phyloP scores from a whole-genome alignment of 2,329 filamentous ascomycete species.

The Calonectria naviculata region DNA sequence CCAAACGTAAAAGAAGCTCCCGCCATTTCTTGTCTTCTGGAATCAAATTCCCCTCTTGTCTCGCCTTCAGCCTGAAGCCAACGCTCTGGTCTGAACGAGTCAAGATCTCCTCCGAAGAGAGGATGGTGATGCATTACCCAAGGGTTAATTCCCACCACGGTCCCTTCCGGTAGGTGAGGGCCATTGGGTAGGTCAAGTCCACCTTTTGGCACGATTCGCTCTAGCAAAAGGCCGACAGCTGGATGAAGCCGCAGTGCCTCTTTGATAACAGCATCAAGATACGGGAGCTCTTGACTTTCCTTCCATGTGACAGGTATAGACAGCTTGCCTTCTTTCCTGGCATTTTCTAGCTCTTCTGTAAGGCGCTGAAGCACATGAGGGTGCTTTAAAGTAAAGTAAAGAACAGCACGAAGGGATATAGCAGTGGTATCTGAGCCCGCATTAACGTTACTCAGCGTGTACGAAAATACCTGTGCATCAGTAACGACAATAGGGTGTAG shows the following conservation, averaged over 20 bases:
- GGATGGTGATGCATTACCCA: slow-evolving; percentile 76
- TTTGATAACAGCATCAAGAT: slow-evolving; percentile 82
- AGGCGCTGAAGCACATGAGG: slow-evolving; percentile 72
- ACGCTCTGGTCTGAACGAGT: slow-evolving; percentile 74
- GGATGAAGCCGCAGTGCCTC: slow-evolving; percentile 82
- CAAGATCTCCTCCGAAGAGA: slow-evolving; percentile 76
- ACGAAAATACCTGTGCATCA: slow-evolving; percentile 69
- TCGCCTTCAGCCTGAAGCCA: slow-evolving; percentile 61
- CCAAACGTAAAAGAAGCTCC: slow-evolving; percentile 66
- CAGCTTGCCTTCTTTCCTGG: slow-evolving; percentile 53
- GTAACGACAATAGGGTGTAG: slow-evolving; percentile 77
- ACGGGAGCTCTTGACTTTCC: slow-evolving; percentile 75
- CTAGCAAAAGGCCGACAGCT: slow-evolving; percentile 76
- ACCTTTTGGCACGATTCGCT: slow-evolving; percentile 74
- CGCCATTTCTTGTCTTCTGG: slow-evolving; percentile 19
- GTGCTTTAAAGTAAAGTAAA: slow-evolving; percentile 78
- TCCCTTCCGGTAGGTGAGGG: slow-evolving; percentile 71
- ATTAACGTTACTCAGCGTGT: slow-evolving; percentile 73
- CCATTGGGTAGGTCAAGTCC: slow-evolving; percentile 68
- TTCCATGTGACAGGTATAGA: slow-evolving; percentile 70
- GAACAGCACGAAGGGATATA: slow-evolving; percentile 75
- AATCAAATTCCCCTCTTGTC: not conserved
- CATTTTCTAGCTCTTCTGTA: slow-evolving; percentile 61
- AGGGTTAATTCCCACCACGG: slow-evolving; percentile 80
- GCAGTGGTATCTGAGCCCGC: slow-evolving; percentile 84